These are phyloP conservation scores for Furcasterigmium furcatum DNA, from an alignment of 2,329 filamentous ascomycete species.

Conservation along the genomic window DNA sequence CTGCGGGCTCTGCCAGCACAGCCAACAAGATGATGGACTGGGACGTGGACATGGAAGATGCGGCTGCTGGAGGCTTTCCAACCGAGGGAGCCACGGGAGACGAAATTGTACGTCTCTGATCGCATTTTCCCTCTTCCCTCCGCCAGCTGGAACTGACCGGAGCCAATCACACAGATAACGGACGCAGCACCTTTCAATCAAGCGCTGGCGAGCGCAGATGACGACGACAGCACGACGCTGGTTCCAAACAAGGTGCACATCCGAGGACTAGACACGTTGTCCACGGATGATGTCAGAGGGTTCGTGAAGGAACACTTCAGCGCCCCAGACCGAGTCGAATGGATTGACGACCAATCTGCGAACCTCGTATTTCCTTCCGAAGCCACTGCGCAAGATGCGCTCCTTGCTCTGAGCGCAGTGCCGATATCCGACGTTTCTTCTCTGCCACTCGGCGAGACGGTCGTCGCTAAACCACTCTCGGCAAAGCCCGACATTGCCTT, in stretches of 20 bases:
- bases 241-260: conserved; percentile 69
- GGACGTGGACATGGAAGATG: conserved; percentile 70
- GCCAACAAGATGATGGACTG: conserved; percentile 63
- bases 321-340: conserved; percentile 67
- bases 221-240: neutral
- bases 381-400: conserved; percentile 47
- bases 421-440: conserved; percentile 51
- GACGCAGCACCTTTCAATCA: too few relatives aligned
- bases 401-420: conserved; percentile 48
- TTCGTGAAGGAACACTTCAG: conserved; percentile 70
- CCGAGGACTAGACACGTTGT: conserved; percentile 77
- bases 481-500: conserved; percentile 67
- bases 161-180: too few relatives aligned
- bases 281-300: conserved; percentile 73
- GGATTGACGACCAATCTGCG: conserved; percentile 91
- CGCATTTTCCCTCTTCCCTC: too few relatives aligned
- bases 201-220: too few relatives aligned
- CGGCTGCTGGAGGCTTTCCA: conserved; percentile 30
- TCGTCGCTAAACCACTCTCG: conserved; percentile 67
- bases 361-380: conserved; percentile 75
- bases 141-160: too few relatives aligned
- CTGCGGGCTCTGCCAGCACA: too few relatives aligned
- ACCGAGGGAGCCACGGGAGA: conserved; percentile 19
- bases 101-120: neutral
- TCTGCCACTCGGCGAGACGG: conserved; percentile 57